Percentiles rank a stretch among this genome's conserved stretches.
Evolutionary conservation across 2,329 filamentous ascomycete species (phyloP).

Genomic region (Botryosphaeria dothidea): DNA sequence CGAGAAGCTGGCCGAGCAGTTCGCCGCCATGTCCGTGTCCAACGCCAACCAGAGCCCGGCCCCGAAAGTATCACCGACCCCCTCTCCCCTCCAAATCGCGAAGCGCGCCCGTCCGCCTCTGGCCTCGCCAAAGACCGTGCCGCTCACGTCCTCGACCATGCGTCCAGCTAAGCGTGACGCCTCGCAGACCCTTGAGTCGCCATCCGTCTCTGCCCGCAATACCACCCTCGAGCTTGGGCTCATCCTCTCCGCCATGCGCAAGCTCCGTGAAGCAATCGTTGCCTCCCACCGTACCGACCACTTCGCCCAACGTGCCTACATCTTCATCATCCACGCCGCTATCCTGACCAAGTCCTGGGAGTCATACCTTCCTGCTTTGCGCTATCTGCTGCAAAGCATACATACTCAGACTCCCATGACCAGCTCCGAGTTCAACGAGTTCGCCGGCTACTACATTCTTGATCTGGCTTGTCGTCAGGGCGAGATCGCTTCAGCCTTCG

Average conservation of each 20-base stretch:
- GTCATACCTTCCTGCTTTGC: constrained; percentile 85
- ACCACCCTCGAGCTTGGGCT: constrained; percentile 62
- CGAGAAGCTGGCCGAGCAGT: constrained; percentile 72
- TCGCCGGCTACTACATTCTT: constrained; percentile 77
- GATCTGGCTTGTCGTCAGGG: constrained; percentile 84
- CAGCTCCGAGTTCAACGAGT: constrained; percentile 72
- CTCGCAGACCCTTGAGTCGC: constrained; percentile 23
- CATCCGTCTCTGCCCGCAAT: constrained; percentile 43
- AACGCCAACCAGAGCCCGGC: constrained; percentile 14
- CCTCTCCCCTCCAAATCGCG: constrained; percentile 6
- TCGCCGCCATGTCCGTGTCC: constrained; percentile 62
- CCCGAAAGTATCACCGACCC: constrained; percentile 23
- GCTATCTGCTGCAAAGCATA: constrained; percentile 73
- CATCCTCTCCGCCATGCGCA: constrained; percentile 82
- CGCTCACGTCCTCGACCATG: constrained; percentile 16
- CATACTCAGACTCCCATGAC: constrained; percentile 69
- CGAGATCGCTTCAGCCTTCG: constrained; percentile 72
- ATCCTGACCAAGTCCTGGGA: constrained; percentile 81
- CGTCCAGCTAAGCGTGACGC: constrained; percentile 21
- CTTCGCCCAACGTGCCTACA: constrained; percentile 86
- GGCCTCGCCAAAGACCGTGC: constrained; percentile 18
- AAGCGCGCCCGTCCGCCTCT: constrained; percentile 20
- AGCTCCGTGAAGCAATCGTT: constrained; percentile 86
- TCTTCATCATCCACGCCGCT: constrained; percentile 84
- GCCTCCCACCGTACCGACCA: constrained; percentile 72